Evolutionary conservation across 805 yeast species (phyloP).

Genomic region (Ogataea nakhonphanomensis): DNA sequence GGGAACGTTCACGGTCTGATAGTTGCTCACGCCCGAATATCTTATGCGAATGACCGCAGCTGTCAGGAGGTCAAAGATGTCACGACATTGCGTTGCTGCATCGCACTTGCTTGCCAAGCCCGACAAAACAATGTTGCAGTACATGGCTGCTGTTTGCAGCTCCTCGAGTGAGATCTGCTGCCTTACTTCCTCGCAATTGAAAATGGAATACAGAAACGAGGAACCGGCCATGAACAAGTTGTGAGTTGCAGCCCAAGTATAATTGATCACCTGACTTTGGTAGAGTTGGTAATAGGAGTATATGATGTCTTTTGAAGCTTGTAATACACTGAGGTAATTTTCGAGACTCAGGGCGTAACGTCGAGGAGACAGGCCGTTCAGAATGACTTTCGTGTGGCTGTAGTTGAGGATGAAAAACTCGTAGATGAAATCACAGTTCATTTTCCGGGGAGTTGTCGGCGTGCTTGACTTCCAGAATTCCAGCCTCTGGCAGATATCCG

Average conservation of each 20-base stretch:
- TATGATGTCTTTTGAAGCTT: conserved; percentile 66
- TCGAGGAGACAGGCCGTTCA: conserved; percentile 78
- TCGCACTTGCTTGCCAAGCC: conserved; percentile 69
- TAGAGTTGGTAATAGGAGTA: conserved; percentile 57
- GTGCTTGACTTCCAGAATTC: conserved; percentile 59
- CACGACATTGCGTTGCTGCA: conserved; percentile 70
- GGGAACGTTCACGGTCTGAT: conserved; percentile 23
- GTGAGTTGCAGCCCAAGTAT: conserved; percentile 92
- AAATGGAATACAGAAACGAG: conserved; percentile 73
- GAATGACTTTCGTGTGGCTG: conserved; percentile 65
- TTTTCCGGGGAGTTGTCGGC: conserved; percentile 53
- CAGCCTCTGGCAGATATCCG: conserved; percentile 45
- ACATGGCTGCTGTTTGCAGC: conserved; percentile 45
- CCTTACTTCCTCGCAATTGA: conserved; percentile 59
- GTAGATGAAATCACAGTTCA: conserved; percentile 72
- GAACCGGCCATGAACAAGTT: conserved; percentile 87
- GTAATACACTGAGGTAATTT: conserved; percentile 55
- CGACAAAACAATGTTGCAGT: conserved; percentile 55
- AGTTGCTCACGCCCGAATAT: conserved; percentile 35
- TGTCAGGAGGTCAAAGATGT: conserved; percentile 66
- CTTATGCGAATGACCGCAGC: conserved; percentile 66
- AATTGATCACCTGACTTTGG: conserved; percentile 59
- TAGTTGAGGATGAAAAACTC: conserved; percentile 73
- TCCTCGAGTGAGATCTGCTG: conserved; percentile 43
- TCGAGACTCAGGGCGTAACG: conserved; percentile 49